Percentiles rank a stretch among this genome's conserved stretches.
phyloP scores from a whole-genome alignment of 805 yeast genomes.

The Ogataea nakhonphanomensis region DNA sequence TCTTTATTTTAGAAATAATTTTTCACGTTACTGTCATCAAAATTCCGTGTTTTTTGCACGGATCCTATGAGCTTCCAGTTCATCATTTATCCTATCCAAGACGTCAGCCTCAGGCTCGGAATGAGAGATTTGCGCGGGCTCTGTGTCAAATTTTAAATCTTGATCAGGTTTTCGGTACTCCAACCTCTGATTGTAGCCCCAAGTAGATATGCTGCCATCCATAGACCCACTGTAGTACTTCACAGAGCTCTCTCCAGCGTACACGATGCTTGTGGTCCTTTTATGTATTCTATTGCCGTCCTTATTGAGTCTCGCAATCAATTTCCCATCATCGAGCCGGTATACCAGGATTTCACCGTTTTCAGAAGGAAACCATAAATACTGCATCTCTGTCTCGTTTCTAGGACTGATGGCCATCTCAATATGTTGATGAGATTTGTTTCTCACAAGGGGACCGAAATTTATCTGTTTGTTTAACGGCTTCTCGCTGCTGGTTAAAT shows the following conservation, averaged over 20 bases:
- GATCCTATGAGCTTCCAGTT: constrained; percentile 27
- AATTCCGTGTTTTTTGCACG: constrained; percentile 3
- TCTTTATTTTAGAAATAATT: constrained; percentile 1
- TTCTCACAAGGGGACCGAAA: constrained; percentile 75
- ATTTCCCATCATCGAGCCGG: constrained; percentile 57
- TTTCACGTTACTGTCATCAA: constrained; percentile 7
- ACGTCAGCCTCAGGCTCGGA: constrained; percentile 11
- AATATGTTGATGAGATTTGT: constrained; percentile 54
- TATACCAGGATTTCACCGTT: constrained; percentile 65
- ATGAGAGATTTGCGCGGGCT: not conserved
- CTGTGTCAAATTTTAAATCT: constrained; percentile 17
- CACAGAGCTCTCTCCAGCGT: constrained; percentile 42
- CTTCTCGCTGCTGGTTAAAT: constrained; percentile 47
- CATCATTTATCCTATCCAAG: constrained; percentile 28
- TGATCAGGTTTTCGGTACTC: constrained; percentile 9
- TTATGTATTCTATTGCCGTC: constrained; percentile 35
- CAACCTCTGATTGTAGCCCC: constrained; percentile 42
- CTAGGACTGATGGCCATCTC: constrained; percentile 52
- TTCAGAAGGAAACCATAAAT: constrained; percentile 70
- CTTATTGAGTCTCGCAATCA: constrained; percentile 54
- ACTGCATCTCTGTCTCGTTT: constrained; percentile 52
- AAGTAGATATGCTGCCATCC: constrained; percentile 61
- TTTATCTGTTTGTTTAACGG: constrained; percentile 59
- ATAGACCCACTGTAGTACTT: constrained; percentile 58
- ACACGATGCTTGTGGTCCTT: constrained; percentile 51